phyloP scores from a whole-genome alignment of 257 asterid species.

The Salvia miltiorrhiza region DNA sequence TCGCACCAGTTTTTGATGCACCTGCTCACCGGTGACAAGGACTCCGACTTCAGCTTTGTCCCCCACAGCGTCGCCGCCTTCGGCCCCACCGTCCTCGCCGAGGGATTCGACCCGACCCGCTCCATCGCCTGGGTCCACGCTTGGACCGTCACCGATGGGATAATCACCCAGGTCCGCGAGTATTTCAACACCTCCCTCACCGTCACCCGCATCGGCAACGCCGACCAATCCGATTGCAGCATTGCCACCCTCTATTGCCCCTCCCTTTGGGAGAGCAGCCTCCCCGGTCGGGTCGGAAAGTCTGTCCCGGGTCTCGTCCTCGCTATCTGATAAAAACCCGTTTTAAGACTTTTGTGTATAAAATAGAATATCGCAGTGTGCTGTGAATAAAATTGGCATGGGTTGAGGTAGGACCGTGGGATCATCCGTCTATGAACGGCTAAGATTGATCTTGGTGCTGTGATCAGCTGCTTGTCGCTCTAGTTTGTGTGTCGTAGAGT shows the following conservation, averaged over 20 bases:
- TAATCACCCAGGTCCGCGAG: constrained; percentile 92
- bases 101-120: constrained; percentile 62
- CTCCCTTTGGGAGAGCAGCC: constrained; percentile 85
- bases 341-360: no score
- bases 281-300: constrained; percentile 70
- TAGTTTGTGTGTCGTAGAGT: constrained; percentile 8
- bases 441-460: constrained; percentile 13
- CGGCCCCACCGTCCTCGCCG: constrained; percentile 79
- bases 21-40: constrained; percentile 74
- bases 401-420: constrained; percentile 32
- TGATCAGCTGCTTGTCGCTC: constrained; percentile 21
- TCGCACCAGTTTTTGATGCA: constrained; percentile 96
- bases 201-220: constrained; percentile 59
- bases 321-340: constrained; percentile 25
- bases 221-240: constrained; percentile 25
- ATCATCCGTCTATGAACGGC: constrained; percentile 35
- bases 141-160: constrained; percentile 95
- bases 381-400: constrained; percentile 14
- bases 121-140: constrained; percentile 95
- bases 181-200: constrained; percentile 92
- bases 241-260: constrained; percentile 56
- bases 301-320: constrained; percentile 80
- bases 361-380: background rate
- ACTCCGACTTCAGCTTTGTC: constrained; percentile 50
- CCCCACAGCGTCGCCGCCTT: constrained; percentile 74